phyloP scores from a whole-genome alignment of 768 basidiomycete genomes.

The Lentinula sp. region DNA sequence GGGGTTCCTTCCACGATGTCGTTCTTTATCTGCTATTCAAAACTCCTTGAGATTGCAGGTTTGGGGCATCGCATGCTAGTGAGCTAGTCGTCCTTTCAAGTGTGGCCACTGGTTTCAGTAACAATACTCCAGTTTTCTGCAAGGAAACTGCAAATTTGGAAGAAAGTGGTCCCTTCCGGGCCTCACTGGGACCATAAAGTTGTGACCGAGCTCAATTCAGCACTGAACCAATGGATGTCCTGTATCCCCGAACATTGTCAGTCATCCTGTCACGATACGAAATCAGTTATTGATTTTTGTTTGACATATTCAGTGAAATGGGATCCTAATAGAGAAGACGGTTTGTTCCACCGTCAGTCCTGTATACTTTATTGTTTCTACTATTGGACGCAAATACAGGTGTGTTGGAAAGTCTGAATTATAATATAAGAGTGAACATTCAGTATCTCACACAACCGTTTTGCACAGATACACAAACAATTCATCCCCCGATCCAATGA shows the following conservation, averaged over 20 bases:
- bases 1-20: slow-evolving; percentile 6
- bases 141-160: neutral
- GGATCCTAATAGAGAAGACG: slow-evolving; percentile 30
- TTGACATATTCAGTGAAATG: slow-evolving; percentile 25
- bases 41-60: neutral
- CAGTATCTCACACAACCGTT: too few relatives aligned
- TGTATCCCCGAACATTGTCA: slow-evolving; percentile 39
- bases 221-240: slow-evolving; percentile 54
- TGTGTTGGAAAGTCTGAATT: neutral
- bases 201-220: slow-evolving; percentile 21
- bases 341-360: slow-evolving; percentile 27
- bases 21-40: slow-evolving; percentile 3
- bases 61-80: slow-evolving; percentile 3
- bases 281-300: neutral
- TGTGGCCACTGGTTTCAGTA: neutral
- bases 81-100: neutral
- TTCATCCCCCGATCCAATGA: slow-evolving; percentile 28
- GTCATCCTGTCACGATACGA: slow-evolving; percentile 1
- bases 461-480: slow-evolving; percentile 25
- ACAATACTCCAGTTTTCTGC: neutral
- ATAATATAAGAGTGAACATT: too few relatives aligned
- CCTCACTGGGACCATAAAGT: neutral
- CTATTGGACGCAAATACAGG: slow-evolving; percentile 20
- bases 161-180: neutral
- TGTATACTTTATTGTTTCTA: slow-evolving; percentile 22